These are phyloP conservation scores for cucumber (Cucumis sativus) DNA, from an alignment of 306 rosid species.

Conservation along the genomic window DNA sequence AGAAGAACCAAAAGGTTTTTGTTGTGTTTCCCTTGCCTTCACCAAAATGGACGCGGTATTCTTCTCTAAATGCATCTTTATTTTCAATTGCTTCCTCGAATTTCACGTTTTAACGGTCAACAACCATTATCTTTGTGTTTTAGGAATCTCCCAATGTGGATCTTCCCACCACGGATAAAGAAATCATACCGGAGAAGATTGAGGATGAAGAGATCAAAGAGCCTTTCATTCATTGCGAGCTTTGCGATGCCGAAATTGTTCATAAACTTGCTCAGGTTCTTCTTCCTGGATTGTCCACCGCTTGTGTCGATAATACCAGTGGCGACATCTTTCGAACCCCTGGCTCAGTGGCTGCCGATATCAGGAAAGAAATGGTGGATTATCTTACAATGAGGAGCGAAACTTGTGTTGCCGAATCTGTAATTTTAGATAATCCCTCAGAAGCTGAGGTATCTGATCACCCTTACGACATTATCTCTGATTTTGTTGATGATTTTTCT, in stretches of 20 bases:
- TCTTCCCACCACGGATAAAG: conserved; percentile 26
- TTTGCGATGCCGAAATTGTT: conserved; percentile 47
- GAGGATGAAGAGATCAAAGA: conserved; percentile 38
- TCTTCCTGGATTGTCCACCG: conserved; percentile 63
- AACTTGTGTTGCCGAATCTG: conserved; percentile 52
- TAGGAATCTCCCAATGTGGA: conserved; percentile 38
- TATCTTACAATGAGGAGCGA: conserved; percentile 54
- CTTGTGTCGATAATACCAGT: conserved; percentile 68
- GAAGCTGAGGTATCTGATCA: conserved; percentile 41
- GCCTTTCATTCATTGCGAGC: conserved; percentile 39
- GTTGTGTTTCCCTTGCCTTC: background rate
- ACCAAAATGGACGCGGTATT: background rate
- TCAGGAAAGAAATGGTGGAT: conserved; percentile 73
- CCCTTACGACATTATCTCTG: conserved; percentile 62
- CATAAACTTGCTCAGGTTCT: conserved; percentile 65
- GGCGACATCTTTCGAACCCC: conserved; percentile 59
- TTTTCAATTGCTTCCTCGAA: background rate
- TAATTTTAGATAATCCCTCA: conserved; percentile 43
- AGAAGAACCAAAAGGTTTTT: background rate
- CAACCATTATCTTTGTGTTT: background rate
- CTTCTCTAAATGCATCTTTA: background rate
- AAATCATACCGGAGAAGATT: conserved; percentile 45
- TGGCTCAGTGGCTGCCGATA: conserved; percentile 51
- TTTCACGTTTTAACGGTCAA: background rate
- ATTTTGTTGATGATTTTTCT: conserved; percentile 63